Conservation (phyloP, 352 stramenopile species). For the Plasmopara viticola region DNA sequence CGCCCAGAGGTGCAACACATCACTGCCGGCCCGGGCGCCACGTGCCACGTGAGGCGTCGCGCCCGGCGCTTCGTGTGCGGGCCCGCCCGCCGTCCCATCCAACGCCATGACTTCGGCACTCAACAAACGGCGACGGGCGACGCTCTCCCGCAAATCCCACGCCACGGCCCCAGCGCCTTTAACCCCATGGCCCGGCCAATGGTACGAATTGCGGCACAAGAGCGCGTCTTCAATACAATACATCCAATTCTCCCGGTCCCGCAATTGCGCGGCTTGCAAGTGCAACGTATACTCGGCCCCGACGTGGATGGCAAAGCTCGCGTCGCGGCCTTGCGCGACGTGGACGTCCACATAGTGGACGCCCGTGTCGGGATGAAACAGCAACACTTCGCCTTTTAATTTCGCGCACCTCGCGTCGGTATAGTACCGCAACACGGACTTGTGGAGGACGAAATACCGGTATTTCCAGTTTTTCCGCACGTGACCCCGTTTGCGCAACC, state of each 20-base stretch:
- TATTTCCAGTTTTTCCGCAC: constrained; percentile 76
- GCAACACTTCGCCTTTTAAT: constrained; percentile 68
- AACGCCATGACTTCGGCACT: constrained; percentile 50
- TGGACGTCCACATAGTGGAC: constrained; percentile 71
- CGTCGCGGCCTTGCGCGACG: constrained; percentile 40
- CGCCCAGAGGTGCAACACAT: constrained; percentile 25
- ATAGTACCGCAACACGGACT: constrained; percentile 65
- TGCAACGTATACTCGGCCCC: constrained; percentile 52
- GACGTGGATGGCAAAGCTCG: constrained; percentile 59
- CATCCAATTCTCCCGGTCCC: constrained; percentile 72
- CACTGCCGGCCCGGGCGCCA: constrained; percentile 13
- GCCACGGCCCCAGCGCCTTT: constrained; percentile 18
- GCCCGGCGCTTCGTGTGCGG: too few species aligned
- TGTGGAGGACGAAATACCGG: constrained; percentile 68
- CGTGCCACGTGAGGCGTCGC: too few species aligned
- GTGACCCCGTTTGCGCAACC: constrained; percentile 61
- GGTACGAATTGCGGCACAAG: constrained; percentile 67
- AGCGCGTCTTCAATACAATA: constrained; percentile 74
- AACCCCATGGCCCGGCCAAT: constrained; percentile 17
- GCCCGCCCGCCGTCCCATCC: constrained; percentile 20
- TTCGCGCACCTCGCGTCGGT: constrained; percentile 39
- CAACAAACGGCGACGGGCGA: constrained; percentile 44
- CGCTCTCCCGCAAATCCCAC: constrained; percentile 49
- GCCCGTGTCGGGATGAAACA: constrained; percentile 61
- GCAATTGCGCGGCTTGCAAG: constrained; percentile 46